Evolutionary conservation across 441 rosid species (phyloP).

Genomic region (Adansonia madagascariensis): DNA sequence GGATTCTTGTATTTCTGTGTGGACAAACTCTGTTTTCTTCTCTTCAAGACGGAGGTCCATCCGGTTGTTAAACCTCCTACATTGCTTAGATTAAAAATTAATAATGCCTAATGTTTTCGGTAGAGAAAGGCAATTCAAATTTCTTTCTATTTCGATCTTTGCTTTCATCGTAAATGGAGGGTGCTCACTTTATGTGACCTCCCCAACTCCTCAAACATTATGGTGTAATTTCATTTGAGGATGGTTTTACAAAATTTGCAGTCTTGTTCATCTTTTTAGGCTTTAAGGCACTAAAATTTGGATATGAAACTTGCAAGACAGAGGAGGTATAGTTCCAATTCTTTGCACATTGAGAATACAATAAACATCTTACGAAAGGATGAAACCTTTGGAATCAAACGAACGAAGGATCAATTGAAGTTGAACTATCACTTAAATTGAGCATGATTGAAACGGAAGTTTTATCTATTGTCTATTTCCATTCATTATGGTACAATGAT

Average conservation of each 20-base stretch:
- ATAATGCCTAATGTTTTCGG: not conserved
- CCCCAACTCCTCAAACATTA: not conserved
- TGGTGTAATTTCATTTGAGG: too few species aligned
- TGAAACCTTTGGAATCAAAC: too few species aligned
- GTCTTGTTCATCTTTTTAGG: not conserved
- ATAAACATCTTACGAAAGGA: too few species aligned
- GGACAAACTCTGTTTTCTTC: constrained; percentile 61
- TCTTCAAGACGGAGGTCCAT: constrained; percentile 72
- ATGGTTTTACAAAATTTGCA: too few species aligned
- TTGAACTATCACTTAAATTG: too few species aligned
- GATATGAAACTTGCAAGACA: not conserved
- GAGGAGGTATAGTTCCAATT: not conserved
- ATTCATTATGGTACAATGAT: not conserved
- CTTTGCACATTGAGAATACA: not conserved
- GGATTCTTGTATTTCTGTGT: constrained; percentile 73
- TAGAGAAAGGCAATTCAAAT: not conserved
- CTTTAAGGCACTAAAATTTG: not conserved
- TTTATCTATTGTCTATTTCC: not conserved
- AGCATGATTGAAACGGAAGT: not conserved
- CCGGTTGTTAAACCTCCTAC: constrained; percentile 38
- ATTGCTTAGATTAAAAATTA: constrained; percentile 20
- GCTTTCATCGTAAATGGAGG: constrained; percentile 18
- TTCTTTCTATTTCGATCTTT: not conserved
- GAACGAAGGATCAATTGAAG: too few species aligned
- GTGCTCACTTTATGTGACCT: not conserved